Percentiles rank a stretch among this genome's conserved stretches.
phyloP scores from a whole-genome alignment of 805 yeast species.

The Cyberlindnera americana region DNA sequence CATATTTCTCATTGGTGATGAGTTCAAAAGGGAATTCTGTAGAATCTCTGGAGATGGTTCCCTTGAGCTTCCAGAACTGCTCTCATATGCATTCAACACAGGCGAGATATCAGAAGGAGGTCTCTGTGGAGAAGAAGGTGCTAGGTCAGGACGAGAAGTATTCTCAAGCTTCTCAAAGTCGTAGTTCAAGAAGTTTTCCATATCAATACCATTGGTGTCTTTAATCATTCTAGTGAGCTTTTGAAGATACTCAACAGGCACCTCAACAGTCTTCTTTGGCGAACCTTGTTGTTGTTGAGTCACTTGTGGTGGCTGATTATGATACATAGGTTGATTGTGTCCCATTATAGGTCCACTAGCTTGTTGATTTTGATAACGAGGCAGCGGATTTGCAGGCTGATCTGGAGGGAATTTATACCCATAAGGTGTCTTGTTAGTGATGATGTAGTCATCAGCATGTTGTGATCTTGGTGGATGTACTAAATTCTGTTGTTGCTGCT shows the following conservation, averaged over 20 bases:
- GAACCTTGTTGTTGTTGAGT: constrained; percentile 1
- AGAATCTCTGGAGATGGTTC: constrained; percentile 14
- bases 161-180: constrained; percentile 17
- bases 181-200: constrained; percentile 18
- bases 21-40: constrained; percentile 10
- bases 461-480: constrained; percentile 2
- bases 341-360: neutral
- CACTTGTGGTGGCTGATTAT: constrained; percentile 8
- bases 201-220: constrained; percentile 21
- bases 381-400: constrained; percentile 1
- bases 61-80: constrained; percentile 8
- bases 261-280: constrained; percentile 23
- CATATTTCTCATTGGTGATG: constrained; percentile 7
- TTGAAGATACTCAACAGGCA: constrained; percentile 28
- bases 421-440: constrained; percentile 44
- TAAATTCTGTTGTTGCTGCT: constrained; percentile 2
- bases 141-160: constrained; percentile 2
- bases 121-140: constrained; percentile 13
- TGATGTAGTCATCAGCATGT: constrained; percentile 39
- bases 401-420: constrained; percentile 54
- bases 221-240: constrained; percentile 23
- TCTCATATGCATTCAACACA: constrained; percentile 8
- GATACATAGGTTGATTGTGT: neutral
- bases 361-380: constrained; percentile 4
- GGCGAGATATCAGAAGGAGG: constrained; percentile 13